Evolutionary conservation across 2,329 filamentous ascomycete species (phyloP), one percentile per base, ranked within the genome.

Genomic region (Fusarium hainanense): DNA sequence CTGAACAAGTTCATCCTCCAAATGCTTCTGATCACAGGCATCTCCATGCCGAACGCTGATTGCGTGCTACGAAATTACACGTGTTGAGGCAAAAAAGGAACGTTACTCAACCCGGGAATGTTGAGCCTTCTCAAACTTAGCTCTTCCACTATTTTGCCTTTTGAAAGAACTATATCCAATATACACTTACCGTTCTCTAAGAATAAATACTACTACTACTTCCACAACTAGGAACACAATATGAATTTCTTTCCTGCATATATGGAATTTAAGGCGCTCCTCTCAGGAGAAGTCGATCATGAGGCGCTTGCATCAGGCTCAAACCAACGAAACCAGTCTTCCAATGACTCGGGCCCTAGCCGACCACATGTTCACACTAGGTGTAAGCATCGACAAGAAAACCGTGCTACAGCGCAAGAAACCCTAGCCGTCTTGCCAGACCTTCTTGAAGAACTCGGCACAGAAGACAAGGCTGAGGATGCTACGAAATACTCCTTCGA

Each of bases 131-230:
- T 14, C 1, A 3, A 14, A 30, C 6, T 14, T 14, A 11, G 1
- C 5, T n/a, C 34, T 37, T 37, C 18, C 6, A 11, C 16, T 37
- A 37, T 18, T 18, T 2, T 32, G 1, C 13, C 13, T 2, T 32
- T 16, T 2, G 2, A 8, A 34, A 1, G 8, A 1, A 34, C 16
- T 16, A 16, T 9, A 16, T 18, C 8, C 0, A 18, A 37, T 9
- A 5, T 11, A 1, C 16, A 37, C 16, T 10, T 37, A 11, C 16
- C 9, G 5, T 5, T 11, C 5, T 10, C 9, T 6, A 6, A 18
- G 0, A 18, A 37, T 18, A 18, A 18, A 37, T 6, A 37, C 9
- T 11, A 37, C 16, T 2, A 11, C 16, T 4, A 11, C 3, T 6
- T 37, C 14, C 3, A 37, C 8, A 9, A 9, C 2, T 16, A 34